Evolutionary conservation across 2,329 filamentous ascomycete genomes (phyloP).

Genomic region (Xylariaceae sp.): DNA sequence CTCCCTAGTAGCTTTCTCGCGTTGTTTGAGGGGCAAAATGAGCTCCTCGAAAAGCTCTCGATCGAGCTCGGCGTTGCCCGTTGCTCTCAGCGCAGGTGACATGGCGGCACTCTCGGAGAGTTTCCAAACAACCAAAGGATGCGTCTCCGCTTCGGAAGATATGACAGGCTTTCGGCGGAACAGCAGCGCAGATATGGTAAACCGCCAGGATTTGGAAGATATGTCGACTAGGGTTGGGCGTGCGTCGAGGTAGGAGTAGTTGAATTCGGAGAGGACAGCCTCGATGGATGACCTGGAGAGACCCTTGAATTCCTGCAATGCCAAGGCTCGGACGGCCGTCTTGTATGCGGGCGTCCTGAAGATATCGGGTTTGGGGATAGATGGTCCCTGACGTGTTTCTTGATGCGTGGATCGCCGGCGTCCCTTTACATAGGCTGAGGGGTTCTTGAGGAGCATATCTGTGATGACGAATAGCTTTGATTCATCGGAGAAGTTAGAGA

Average conservation of each 20-base stretch:
- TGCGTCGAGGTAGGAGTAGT: conserved; percentile 72
- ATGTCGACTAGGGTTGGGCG: conserved; percentile 65
- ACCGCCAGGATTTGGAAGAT: conserved; percentile 72
- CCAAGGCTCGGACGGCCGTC: conserved; percentile 61
- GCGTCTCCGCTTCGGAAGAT: conserved; percentile 51
- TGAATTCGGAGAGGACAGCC: conserved; percentile 74
- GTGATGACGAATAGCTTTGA: conserved; percentile 73
- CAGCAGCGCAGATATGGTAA: conserved; percentile 67
- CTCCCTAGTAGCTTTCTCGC: conserved; percentile 42
- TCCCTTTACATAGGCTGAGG: conserved; percentile 65
- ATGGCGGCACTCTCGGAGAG: conserved; percentile 52
- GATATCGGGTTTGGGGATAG: conserved; percentile 56
- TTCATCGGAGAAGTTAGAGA: conserved; percentile 68
- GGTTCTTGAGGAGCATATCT: conserved; percentile 70
- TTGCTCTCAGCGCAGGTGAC: conserved; percentile 60
- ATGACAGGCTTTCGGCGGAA: conserved; percentile 57
- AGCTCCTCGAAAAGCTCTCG: conserved; percentile 57
- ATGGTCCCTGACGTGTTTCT: conserved; percentile 30
- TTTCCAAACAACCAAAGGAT: conserved; percentile 61
- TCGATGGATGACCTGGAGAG: conserved; percentile 69
- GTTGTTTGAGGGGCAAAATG: conserved; percentile 49
- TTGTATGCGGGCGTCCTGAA: conserved; percentile 67
- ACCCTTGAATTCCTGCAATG: conserved; percentile 72
- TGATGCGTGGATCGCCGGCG: conserved; percentile 46
- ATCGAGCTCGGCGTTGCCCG: conserved; percentile 61